Percentiles rank a stretch among this genome's conserved stretches.
phyloP scores from a whole-genome alignment of 2,329 filamentous ascomycete species.

The Fusarium poae region DNA sequence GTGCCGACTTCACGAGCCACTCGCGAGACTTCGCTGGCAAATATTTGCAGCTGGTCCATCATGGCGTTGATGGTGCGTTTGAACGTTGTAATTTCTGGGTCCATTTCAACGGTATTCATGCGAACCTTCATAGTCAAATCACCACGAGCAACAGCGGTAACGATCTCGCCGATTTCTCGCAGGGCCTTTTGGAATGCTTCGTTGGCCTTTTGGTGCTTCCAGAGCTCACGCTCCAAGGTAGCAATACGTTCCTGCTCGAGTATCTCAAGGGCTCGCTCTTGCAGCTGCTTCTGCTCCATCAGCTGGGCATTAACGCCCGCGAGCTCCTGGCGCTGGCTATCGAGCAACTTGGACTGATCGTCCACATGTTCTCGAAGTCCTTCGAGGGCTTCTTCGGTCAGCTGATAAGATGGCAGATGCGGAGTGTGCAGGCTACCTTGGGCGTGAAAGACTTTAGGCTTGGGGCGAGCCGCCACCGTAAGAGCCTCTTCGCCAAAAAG shows the following conservation, averaged over 20 bases:
- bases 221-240: slow-evolving; percentile 89
- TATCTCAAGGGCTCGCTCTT: slow-evolving; percentile 83
- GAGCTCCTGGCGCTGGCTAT: slow-evolving; percentile 87
- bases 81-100: slow-evolving; percentile 97
- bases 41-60: slow-evolving; percentile 98
- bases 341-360: slow-evolving; percentile 92
- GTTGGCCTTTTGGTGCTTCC: slow-evolving; percentile 98
- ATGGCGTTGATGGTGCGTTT: slow-evolving; percentile 99
- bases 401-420: slow-evolving; percentile 59
- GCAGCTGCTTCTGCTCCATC: slow-evolving; percentile 85
- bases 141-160: slow-evolving; percentile 94
- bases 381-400: slow-evolving; percentile 86
- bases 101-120: slow-evolving; percentile 96
- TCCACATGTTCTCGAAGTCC: slow-evolving; percentile 91
- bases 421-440: slow-evolving; percentile 58
- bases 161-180: slow-evolving; percentile 95
- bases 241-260: slow-evolving; percentile 91
- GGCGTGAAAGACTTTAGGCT: slow-evolving; percentile 62
- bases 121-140: slow-evolving; percentile 97
- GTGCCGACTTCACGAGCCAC: slow-evolving; percentile 96
- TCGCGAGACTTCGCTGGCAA: slow-evolving; percentile 94
- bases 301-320: slow-evolving; percentile 88
- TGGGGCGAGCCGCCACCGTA: slow-evolving; percentile 58
- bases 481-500: slow-evolving; percentile 70
- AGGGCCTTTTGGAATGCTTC: slow-evolving; percentile 98